These are phyloP conservation scores for Aspergillus neoniger DNA, from an alignment of 2,329 filamentous ascomycete species.

Conservation along the genomic window DNA sequence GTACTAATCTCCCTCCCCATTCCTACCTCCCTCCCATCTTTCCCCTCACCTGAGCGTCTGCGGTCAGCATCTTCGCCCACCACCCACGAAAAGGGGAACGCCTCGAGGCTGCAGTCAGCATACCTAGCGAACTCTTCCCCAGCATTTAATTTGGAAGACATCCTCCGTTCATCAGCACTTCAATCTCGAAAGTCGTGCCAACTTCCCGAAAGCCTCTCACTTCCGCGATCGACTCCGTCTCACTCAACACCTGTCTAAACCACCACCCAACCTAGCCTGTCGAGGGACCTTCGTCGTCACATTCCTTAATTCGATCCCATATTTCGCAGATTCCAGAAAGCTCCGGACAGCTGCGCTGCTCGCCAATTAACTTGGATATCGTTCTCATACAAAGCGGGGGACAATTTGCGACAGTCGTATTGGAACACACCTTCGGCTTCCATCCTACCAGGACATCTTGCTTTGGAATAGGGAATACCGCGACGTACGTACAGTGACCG, in stretches of 20 bases:
- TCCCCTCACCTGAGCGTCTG: constrained; percentile 2
- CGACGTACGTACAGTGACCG: constrained; percentile 5
- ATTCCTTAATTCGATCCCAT: not conserved
- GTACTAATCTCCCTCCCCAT: constrained; percentile 1
- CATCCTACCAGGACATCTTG: not conserved
- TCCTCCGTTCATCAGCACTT: not conserved
- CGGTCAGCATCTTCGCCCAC: not conserved
- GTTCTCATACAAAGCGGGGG: not conserved
- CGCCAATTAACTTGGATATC: not conserved
- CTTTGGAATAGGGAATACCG: not conserved
- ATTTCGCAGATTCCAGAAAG: not conserved
- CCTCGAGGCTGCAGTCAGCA: not conserved
- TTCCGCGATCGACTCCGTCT: not conserved
- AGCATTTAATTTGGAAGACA: not conserved
- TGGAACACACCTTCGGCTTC: not conserved
- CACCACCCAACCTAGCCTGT: not conserved
- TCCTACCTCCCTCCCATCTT: constrained; percentile 3
- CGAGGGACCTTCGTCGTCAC: not conserved
- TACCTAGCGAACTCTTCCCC: not conserved
- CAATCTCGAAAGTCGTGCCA: not conserved
- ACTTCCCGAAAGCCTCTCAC: not conserved
- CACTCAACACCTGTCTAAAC: not conserved
- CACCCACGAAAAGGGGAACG: not conserved
- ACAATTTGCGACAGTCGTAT: not conserved
- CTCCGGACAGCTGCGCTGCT: not conserved